Evolutionary conservation across 2,329 filamentous ascomycete genomes (phyloP), one percentile per base, ranked within the genome.

Genomic region (Colletotrichum sp.): DNA sequence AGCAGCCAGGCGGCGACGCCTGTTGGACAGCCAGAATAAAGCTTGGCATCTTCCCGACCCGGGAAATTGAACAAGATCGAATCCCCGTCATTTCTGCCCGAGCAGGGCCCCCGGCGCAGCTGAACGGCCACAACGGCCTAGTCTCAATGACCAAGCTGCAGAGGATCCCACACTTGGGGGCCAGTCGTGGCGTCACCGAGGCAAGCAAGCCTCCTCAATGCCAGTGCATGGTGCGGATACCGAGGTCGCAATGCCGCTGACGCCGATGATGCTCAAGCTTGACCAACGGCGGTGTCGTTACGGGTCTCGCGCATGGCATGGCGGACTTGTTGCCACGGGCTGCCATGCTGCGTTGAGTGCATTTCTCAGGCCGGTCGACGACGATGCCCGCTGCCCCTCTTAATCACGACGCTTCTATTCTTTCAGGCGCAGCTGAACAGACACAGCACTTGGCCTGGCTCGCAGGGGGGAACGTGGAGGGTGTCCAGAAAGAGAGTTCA

Each of bases 1-100:
- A 66, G 66, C 60, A 74, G 73, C 73, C 73, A 77, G 68, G 34
- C 69, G 73, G 68, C 75, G 57, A 76, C 73, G 69, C 72, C 73
- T 77, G 68, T 62, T 59, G 69, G 39, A 39, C 59, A 66, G 69
- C 63, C 68, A 63, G 57, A 70, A 70, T 76, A 65, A 77, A 70
- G 60, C 68, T 77, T 70, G 73, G 73, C 68, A 52, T 39, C 65
- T 66, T 75, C 26, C 69, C 65, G 65, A 66, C 69, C 75, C 69
- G 44, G 55, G 60, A 71, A 72, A 68, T 77, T 72, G 63, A 75
- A 39, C 30, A 26, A 72, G 68, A 68, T 75, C 72, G 44, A 64
- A 68, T 52, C 72, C 75, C 68, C 75, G 68, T 68, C 63, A 57
- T 59, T 72, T 68, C 72, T 77, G 32, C 57, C 63, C 72, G 62